Percentiles rank a stretch among this genome's conserved stretches.
These are phyloP conservation scores for Penicillium sp. DNA, from an alignment of 2,329 filamentous ascomycete genomes.

Conservation along the genomic window DNA sequence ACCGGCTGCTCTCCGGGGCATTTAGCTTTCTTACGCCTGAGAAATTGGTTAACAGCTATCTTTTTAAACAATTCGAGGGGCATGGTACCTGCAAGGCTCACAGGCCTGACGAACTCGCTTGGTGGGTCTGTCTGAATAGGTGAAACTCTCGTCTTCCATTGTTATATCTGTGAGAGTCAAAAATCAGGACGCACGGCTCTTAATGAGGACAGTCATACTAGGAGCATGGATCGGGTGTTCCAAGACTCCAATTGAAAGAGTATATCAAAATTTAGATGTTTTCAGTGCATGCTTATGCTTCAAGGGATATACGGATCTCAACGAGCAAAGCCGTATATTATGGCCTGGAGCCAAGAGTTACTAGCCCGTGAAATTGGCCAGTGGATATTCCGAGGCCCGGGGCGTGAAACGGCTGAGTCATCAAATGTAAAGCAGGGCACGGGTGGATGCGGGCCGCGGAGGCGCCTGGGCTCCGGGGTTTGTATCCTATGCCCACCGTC, in stretches of 20 bases:
- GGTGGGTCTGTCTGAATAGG: constrained; percentile 27
- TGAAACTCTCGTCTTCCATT: constrained; percentile 18
- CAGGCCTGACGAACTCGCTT: constrained; percentile 45
- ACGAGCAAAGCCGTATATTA: neutral
- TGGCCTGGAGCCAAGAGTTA: neutral
- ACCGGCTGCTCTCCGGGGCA: constrained; percentile 53
- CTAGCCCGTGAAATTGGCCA: neutral
- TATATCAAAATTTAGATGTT: neutral
- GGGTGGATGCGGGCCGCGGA: neutral
- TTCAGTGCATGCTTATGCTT: neutral
- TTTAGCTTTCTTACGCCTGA: constrained; percentile 53
- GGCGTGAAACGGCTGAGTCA: neutral
- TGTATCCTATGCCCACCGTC: too few relatives aligned
- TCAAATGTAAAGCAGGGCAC: neutral
- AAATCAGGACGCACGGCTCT: neutral
- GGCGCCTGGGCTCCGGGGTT: neutral
- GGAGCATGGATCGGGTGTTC: neutral
- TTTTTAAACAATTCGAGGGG: neutral
- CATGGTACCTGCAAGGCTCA: constrained; percentile 42
- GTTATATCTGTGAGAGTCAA: neutral
- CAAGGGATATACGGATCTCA: neutral
- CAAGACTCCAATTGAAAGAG: neutral
- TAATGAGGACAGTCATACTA: neutral
- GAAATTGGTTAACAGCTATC: constrained; percentile 9
- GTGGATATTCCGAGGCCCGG: neutral